Conservation (phyloP, 495 filamentous ascomycete species). For the Neurospora sp. region DNA sequence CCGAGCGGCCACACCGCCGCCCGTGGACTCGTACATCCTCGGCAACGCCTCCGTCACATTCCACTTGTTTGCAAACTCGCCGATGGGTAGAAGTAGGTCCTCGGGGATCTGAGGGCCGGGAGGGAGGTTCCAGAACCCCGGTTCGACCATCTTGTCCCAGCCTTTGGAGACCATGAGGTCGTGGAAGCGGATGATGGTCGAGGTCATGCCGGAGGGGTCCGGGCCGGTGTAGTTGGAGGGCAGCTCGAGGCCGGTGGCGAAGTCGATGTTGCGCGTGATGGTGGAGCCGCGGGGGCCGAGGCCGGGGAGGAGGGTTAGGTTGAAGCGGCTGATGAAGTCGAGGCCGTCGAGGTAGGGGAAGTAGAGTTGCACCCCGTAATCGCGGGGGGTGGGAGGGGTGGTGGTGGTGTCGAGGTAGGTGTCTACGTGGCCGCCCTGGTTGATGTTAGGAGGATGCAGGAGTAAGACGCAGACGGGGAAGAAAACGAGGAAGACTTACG, state of each 20-base stretch:
- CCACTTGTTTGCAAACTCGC: constrained; percentile 31
- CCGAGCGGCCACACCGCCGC: constrained; percentile 18
- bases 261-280: constrained; percentile 25
- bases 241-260: constrained; percentile 19
- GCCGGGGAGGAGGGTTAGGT: constrained; percentile 16
- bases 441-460: neutral
- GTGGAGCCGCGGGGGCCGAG: constrained; percentile 4
- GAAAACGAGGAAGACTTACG: constrained; percentile 14
- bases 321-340: constrained; percentile 11
- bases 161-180: constrained; percentile 17
- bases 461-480: neutral
- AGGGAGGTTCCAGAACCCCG: constrained; percentile 27
- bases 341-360: constrained; percentile 11
- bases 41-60: constrained; percentile 29
- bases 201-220: constrained; percentile 15
- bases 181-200: constrained; percentile 24
- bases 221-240: constrained; percentile 3
- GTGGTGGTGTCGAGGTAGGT: constrained; percentile 25
- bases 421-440: constrained; percentile 30
- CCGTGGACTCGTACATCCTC: constrained; percentile 8
- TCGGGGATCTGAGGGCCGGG: constrained; percentile 25
- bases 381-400: constrained; percentile 8
- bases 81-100: constrained; percentile 32
- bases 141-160: constrained; percentile 25
- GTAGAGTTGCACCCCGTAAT: constrained; percentile 27